Conservation (phyloP, 2,329 filamentous ascomycete genomes). For the Monosporascus sp. region DNA sequence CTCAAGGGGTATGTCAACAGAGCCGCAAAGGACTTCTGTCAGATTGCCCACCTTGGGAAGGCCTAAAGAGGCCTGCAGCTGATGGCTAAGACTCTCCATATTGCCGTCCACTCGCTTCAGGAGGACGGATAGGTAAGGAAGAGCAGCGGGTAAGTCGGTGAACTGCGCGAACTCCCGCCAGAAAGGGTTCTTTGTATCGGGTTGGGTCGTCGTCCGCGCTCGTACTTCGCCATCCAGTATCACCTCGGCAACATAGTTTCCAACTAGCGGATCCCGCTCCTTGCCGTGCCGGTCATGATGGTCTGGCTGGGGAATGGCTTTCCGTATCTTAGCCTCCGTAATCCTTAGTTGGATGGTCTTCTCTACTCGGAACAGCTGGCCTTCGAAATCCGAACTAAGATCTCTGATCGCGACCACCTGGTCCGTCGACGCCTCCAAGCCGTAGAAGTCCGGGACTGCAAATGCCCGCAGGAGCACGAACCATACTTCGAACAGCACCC, state of each 20-base stretch:
- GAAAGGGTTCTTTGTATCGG: constrained; percentile 67
- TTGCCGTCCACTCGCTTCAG: constrained; percentile 60
- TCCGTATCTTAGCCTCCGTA: constrained; percentile 57
- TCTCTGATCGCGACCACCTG: constrained; percentile 38
- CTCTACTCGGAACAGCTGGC: constrained; percentile 56
- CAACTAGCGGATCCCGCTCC: constrained; percentile 43
- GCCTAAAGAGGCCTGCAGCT: constrained; percentile 37
- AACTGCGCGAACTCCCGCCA: constrained; percentile 82
- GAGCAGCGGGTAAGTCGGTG: constrained; percentile 61
- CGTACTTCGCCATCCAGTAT: constrained; percentile 74
- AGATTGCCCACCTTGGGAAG: constrained; percentile 36
- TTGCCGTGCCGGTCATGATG: constrained; percentile 26
- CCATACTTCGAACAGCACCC: constrained; percentile 95
- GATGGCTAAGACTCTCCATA: constrained; percentile 39
- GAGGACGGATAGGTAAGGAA: constrained; percentile 65
- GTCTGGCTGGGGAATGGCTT: constrained; percentile 20
- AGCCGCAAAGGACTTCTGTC: constrained; percentile 55
- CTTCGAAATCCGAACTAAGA: constrained; percentile 32
- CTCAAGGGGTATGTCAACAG: constrained; percentile 77
- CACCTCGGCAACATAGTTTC: constrained; percentile 75
- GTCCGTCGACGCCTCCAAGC: constrained; percentile 42
- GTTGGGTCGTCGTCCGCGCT: constrained; percentile 67
- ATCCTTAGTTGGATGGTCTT: constrained; percentile 54
- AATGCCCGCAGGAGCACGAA: constrained; percentile 88
- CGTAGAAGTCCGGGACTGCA: constrained; percentile 86